A percentile compares a stretch with the other conserved stretches of the same genome.
These are phyloP conservation scores for Bocquillonia castaneifolia DNA, from an alignment of 441 rosid species.

Conservation along the genomic window DNA sequence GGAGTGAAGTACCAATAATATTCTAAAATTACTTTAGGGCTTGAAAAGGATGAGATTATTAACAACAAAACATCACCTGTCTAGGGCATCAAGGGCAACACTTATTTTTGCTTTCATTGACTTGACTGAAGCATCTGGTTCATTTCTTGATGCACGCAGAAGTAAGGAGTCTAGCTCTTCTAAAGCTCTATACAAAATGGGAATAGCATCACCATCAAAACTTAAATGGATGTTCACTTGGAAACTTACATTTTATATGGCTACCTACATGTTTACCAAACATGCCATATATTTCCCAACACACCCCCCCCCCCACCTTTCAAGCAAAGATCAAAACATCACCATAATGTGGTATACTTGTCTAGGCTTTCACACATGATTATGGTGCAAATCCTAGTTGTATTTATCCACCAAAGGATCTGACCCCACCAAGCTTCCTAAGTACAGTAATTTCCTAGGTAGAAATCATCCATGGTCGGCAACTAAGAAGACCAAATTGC, in stretches of 20 bases:
- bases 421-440: not conserved
- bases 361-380: not conserved
- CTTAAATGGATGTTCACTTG: not conserved
- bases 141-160: slow-evolving; percentile 68
- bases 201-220: not conserved
- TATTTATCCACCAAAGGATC: not conserved
- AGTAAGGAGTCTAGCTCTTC: slow-evolving; percentile 70
- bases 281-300: not conserved
- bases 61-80: slow-evolving; percentile 37
- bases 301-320: not conserved
- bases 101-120: slow-evolving; percentile 61
- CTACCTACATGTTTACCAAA: not conserved
- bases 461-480: not conserved
- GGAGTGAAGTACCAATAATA: too few species aligned
- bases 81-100: slow-evolving; percentile 46
- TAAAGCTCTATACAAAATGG: slow-evolving; percentile 37
- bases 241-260: not conserved
- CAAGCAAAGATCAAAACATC: not conserved
- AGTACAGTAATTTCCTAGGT: not conserved
- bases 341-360: not conserved
- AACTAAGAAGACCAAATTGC: not conserved
- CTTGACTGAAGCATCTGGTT: slow-evolving; percentile 50
- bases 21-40: not conserved
- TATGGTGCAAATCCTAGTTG: not conserved
- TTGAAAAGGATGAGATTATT: not conserved